Conservation (phyloP, 148 eudicot genomes). For the Persicaria tinctoria region DNA sequence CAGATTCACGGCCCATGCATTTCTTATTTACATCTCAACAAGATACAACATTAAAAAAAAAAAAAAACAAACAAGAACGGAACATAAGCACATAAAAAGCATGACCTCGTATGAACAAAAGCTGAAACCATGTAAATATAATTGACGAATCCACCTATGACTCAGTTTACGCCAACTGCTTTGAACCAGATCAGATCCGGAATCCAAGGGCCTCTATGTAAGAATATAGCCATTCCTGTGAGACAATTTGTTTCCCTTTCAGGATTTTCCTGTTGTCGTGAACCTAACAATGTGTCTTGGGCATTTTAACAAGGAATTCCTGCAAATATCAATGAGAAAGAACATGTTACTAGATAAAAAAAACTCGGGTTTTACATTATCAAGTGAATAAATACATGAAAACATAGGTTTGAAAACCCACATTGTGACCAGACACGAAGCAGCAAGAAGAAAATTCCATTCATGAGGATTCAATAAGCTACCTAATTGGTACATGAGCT, state of each 20-base stretch:
- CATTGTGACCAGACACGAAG: background rate
- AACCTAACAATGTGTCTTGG: background rate
- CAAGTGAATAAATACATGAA: background rate
- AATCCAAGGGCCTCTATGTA: background rate
- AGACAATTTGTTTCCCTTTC: background rate
- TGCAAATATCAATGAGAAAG: background rate
- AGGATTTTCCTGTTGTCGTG: background rate
- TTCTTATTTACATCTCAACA: conserved; percentile 5
- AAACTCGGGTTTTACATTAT: background rate
- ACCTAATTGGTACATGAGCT: background rate
- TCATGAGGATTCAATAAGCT: background rate
- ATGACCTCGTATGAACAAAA: background rate
- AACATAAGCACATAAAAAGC: background rate
- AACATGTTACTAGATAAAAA: background rate
- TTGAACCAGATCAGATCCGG: background rate
- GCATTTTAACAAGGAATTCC: background rate
- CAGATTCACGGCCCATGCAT: background rate
- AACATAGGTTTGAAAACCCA: background rate
- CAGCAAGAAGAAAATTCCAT: background rate
- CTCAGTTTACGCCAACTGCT: background rate
- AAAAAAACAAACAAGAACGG: background rate
- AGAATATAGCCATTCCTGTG: background rate
- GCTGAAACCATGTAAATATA: background rate
- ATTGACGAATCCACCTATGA: background rate
- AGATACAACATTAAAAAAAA: background rate